Conservation (phyloP, 2,329 filamentous ascomycete species). For the Aspergillus sp. region DNA sequence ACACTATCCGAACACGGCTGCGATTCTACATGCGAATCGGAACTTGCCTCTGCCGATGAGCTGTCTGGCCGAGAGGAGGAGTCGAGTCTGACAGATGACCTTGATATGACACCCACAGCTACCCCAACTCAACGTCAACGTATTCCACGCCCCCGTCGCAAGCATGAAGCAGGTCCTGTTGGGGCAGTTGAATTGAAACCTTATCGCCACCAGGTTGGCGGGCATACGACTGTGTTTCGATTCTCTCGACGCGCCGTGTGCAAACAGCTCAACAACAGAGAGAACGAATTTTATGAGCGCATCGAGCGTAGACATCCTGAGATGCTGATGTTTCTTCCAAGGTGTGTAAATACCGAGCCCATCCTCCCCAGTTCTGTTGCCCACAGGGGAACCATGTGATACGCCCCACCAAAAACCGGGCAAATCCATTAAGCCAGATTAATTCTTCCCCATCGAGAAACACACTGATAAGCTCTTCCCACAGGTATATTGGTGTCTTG, state of each 20-base stretch:
- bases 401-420: no score
- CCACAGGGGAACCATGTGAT: no score
- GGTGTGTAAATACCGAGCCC: conserved; percentile 48
- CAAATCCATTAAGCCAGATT: no score
- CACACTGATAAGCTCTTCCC: not conserved
- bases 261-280: conserved; percentile 95
- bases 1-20: conserved; percentile 32
- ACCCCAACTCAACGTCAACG: conserved; percentile 33
- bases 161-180: conserved; percentile 50
- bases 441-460: no score
- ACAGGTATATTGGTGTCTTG: conserved; percentile 90
- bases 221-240: conserved; percentile 92
- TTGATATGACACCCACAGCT: conserved; percentile 44
- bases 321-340: conserved; percentile 83
- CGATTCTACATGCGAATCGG: conserved; percentile 43
- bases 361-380: no score
- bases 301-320: conserved; percentile 89
- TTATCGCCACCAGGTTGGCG: conserved; percentile 95
- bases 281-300: conserved; percentile 98
- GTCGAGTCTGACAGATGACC: conserved; percentile 52
- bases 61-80: conserved; percentile 46
- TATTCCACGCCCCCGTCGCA: conserved; percentile 22
- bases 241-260: conserved; percentile 94
- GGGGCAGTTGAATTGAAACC: conserved; percentile 94
- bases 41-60: conserved; percentile 40